These are phyloP conservation scores for Rhodomyrtus psidioides DNA, from an alignment of 441 rosid genomes.

Conservation along the genomic window DNA sequence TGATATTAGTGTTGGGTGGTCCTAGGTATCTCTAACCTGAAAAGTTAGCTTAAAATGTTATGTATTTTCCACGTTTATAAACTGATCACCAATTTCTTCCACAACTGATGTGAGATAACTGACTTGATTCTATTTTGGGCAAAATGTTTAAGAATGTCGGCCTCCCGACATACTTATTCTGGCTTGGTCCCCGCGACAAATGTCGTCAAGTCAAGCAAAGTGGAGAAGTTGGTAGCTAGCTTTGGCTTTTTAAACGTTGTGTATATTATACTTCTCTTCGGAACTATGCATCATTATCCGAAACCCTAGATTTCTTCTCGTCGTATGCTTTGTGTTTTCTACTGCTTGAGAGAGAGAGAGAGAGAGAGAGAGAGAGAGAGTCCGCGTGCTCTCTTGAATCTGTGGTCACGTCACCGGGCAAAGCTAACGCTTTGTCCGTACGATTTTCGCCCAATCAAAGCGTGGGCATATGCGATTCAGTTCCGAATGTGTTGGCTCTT, in stretches of 20 bases:
- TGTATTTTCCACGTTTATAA: no score
- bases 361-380: not conserved
- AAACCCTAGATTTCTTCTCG: not conserved
- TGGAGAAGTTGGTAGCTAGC: not conserved
- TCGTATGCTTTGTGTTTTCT: not conserved
- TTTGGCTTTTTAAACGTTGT: not conserved
- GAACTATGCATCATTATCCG: not conserved
- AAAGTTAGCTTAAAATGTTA: no score
- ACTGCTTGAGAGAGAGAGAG: not conserved
- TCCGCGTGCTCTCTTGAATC: not conserved
- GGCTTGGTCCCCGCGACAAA: not conserved
- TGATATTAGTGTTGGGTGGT: no score
- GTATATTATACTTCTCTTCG: not conserved
- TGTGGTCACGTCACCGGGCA: not conserved
- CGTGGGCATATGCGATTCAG: not conserved
- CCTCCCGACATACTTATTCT: not conserved
- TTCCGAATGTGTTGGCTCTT: not conserved
- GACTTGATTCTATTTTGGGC: not conserved
- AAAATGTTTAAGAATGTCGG: not conserved
- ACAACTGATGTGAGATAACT: no score
- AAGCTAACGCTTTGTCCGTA: not conserved
- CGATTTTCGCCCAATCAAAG: not conserved
- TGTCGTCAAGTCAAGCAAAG: not conserved
- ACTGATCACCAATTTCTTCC: no score
- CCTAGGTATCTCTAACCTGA: no score